Evolutionary conservation across 2,329 filamentous ascomycete species (phyloP).

Genomic region (Escovopsis sp.): DNA sequence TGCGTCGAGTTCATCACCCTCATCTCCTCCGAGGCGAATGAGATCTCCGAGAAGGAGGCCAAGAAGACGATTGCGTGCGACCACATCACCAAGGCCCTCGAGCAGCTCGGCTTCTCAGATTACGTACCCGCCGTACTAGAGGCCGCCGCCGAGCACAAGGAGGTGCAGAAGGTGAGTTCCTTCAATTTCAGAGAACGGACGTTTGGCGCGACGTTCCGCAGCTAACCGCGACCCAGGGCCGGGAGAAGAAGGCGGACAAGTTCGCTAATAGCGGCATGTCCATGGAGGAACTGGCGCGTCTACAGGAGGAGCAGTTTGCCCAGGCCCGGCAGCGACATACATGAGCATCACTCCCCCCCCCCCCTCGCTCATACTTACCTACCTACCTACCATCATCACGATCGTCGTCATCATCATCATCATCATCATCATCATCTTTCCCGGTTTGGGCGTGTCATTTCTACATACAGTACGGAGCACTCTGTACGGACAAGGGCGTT

Average conservation of each 20-base stretch:
- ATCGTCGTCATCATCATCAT: too few species aligned
- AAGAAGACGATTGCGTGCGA: conserved; percentile 99
- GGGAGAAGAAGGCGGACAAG: conserved; percentile 95
- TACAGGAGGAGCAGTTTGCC: conserved; percentile 86
- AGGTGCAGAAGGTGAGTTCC: conserved; percentile 67
- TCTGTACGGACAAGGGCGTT: too few species aligned
- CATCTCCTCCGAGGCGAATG: conserved; percentile 96
- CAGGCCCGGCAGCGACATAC: conserved; percentile 39
- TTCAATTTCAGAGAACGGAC: too few species aligned
- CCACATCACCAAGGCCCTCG: conserved; percentile 88
- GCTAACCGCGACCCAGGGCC: conserved; percentile 46
- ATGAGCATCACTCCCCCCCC: not conserved
- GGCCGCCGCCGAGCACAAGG: conserved; percentile 83
- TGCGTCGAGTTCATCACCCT: conserved; percentile 98
- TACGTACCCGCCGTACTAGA: conserved; percentile 81
- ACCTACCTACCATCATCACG: too few species aligned
- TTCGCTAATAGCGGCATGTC: conserved; percentile 88
- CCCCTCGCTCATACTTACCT: too few species aligned
- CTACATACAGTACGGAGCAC: not conserved
- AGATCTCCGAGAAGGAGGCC: conserved; percentile 95
- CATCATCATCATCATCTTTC: not conserved
- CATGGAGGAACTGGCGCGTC: conserved; percentile 73
- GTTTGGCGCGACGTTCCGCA: too few species aligned
- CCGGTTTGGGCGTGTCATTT: not conserved
- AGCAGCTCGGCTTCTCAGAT: conserved; percentile 82